Base-by-base conservation (phyloP, 192 early-diverging fungal species). In the Coemansia sp. region DNA sequence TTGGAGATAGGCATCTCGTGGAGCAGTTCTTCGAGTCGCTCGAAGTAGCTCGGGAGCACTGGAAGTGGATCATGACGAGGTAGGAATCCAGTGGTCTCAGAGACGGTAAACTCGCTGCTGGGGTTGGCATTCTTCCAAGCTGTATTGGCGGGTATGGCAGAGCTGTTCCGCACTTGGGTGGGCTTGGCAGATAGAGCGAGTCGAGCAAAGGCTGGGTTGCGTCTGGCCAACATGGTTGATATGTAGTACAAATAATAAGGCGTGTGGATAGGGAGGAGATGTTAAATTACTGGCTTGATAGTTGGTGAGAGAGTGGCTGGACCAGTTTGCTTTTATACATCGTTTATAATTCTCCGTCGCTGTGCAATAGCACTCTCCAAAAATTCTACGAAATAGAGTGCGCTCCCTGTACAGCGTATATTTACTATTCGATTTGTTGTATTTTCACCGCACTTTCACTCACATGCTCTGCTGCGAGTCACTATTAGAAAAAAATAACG, bases 1-100 rank as follows among this genome's bases (percentile, higher is more conserved):
- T 85, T 74, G 41, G 78, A 77, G 62, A 96, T 70, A 10, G 94
- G 88, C 94, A 96, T 96, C 29, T 89, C 87, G 61, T 88, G 79
- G 38, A 96, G 81, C 2, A 95, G 67, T 20, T 84, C 73, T 58
- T 94, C 91, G 61, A 96, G 84, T 15, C 64, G 82, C 17, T 81
- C 86, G 76, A 91, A 96, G 69, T 87, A 76, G 46, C 85, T 80
- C 10, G 92, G 93, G 9, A 96, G 80, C 22, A 78, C 75, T 8
- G 78, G 76, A 20, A 95, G 70, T 0, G 93, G 93, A 55, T 94
- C 92, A 62, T 87, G 78, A 13, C 74, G 75, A 8, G 87, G 87
- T 11, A 89, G 64, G 70, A 91, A 88, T 0, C 89, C 88, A 40
- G 79, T 76, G 9, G 66, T 13, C 50, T 64, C n/a, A 11, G 76